These are phyloP conservation scores for Xylaria hypoxylon DNA, from an alignment of 2,329 filamentous ascomycete species.

Conservation along the genomic window DNA sequence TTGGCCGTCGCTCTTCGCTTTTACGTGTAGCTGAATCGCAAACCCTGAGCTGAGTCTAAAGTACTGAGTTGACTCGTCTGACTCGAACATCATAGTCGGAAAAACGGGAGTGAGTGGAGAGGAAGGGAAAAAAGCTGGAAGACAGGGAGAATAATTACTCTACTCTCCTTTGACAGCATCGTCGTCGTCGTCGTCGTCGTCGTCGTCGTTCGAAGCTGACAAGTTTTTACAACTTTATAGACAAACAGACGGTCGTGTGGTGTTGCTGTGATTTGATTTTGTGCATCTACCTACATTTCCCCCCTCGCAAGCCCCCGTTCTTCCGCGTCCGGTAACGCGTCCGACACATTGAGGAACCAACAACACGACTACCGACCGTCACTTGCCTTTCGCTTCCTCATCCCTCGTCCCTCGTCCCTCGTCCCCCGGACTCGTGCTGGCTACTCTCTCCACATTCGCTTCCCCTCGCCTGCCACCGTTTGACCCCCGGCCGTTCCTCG, in stretches of 20 bases:
- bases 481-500: background rate
- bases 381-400: slow-evolving; percentile 30
- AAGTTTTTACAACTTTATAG: slow-evolving; percentile 10
- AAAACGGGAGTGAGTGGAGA: slow-evolving; percentile 23
- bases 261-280: slow-evolving; percentile 19
- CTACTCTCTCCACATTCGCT: slow-evolving; percentile 29
- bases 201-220: slow-evolving; percentile 21
- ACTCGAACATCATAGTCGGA: slow-evolving; percentile 19
- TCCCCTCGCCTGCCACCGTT: slow-evolving; percentile 10
- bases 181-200: too few relatives aligned
- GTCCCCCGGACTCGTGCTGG: background rate
- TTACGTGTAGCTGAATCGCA: slow-evolving; percentile 13
- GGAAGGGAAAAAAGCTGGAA: slow-evolving; percentile 13
- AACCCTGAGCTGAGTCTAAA: slow-evolving; percentile 5
- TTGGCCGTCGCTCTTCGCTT: slow-evolving; percentile 30
- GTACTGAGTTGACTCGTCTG: slow-evolving; percentile 22
- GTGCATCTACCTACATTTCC: slow-evolving; percentile 43
- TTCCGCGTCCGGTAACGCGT: slow-evolving; percentile 26
- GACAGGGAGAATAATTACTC: slow-evolving; percentile 2
- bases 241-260: slow-evolving; percentile 5
- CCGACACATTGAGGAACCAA: slow-evolving; percentile 18
- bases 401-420: slow-evolving; percentile 12
- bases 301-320: slow-evolving; percentile 36
- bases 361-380: slow-evolving; percentile 23
- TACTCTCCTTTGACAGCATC: slow-evolving; percentile 16